These are phyloP conservation scores for Mercurialis annua DNA, from an alignment of 345 rosid genomes.

Conservation along the genomic window DNA sequence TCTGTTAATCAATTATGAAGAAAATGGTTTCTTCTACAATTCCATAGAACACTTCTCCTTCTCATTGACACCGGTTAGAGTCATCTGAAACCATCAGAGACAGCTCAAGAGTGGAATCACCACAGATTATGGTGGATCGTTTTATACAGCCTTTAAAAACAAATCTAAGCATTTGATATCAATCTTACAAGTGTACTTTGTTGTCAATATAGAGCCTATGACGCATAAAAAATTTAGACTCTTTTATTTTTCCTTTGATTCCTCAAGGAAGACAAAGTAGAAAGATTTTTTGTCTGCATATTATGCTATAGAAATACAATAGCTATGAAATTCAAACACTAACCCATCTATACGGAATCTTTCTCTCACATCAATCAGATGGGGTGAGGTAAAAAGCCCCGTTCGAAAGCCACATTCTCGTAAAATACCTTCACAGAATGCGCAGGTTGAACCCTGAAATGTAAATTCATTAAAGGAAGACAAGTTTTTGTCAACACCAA, in stretches of 20 bases:
- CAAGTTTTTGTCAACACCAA: background rate
- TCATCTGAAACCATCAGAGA: background rate
- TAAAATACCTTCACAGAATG: slow-evolving; percentile 77
- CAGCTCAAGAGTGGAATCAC: no score
- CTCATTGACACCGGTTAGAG: background rate
- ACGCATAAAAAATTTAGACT: background rate
- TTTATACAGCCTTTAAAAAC: background rate
- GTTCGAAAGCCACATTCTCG: slow-evolving; percentile 79
- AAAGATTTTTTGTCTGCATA: background rate
- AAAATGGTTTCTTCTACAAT: background rate
- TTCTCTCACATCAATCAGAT: slow-evolving; percentile 90
- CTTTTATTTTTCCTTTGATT: background rate
- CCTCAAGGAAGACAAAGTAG: background rate
- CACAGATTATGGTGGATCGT: no score
- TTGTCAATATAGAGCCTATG: background rate
- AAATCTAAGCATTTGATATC: background rate
- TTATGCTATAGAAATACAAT: background rate
- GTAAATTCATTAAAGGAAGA: slow-evolving; percentile 12
- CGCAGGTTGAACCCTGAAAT: slow-evolving; percentile 88
- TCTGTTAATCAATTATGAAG: background rate
- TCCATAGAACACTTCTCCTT: background rate
- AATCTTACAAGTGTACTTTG: background rate
- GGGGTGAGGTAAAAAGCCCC: slow-evolving; percentile 88
- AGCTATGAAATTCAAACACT: slow-evolving; percentile 29
- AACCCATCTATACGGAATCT: slow-evolving; percentile 80